Evolutionary conservation across 2,329 filamentous ascomycete genomes (phyloP).

Genomic region (Colletotrichum graminicola): DNA sequence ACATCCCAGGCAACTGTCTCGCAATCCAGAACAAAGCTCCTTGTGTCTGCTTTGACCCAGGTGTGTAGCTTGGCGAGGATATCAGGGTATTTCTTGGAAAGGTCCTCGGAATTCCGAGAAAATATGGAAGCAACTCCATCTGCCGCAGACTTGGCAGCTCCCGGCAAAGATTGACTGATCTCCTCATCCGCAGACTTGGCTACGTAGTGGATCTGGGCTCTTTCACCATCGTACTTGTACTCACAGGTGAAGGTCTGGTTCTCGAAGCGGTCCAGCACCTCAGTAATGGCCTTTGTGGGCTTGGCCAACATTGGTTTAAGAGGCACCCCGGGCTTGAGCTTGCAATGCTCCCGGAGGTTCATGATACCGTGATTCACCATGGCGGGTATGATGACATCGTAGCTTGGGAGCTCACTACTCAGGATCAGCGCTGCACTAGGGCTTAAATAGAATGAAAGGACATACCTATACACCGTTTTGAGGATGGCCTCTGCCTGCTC

Average conservation of each 20-base stretch:
- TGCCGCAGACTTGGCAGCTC: slow-evolving; percentile 73
- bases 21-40: slow-evolving; percentile 97
- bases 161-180: slow-evolving; percentile 71
- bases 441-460: slow-evolving; percentile 17
- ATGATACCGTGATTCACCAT: slow-evolving; percentile 89
- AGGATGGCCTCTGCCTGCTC: slow-evolving; percentile 86
- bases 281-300: slow-evolving; percentile 97
- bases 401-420: slow-evolving; percentile 89
- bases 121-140: slow-evolving; percentile 92
- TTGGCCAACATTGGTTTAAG: slow-evolving; percentile 99
- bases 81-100: slow-evolving; percentile 98
- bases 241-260: slow-evolving; percentile 97
- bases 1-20: slow-evolving; percentile 98
- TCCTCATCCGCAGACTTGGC: slow-evolving; percentile 81
- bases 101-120: slow-evolving; percentile 95
- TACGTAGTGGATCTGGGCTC: slow-evolving; percentile 98
- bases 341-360: slow-evolving; percentile 86
- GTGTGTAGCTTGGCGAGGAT: slow-evolving; percentile 87
- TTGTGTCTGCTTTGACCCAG: slow-evolving; percentile 91
- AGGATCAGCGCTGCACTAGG: slow-evolving; percentile 49
- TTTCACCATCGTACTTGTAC: slow-evolving; percentile 98
- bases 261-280: slow-evolving; percentile 96
- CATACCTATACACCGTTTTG: slow-evolving; percentile 89
- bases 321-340: slow-evolving; percentile 91
- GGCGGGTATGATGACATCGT: slow-evolving; percentile 92